Percentiles rank a stretch among this genome's conserved stretches.
These are phyloP conservation scores for Calonectria multiphialidica DNA, from an alignment of 2,329 filamentous ascomycete species.

Conservation along the genomic window DNA sequence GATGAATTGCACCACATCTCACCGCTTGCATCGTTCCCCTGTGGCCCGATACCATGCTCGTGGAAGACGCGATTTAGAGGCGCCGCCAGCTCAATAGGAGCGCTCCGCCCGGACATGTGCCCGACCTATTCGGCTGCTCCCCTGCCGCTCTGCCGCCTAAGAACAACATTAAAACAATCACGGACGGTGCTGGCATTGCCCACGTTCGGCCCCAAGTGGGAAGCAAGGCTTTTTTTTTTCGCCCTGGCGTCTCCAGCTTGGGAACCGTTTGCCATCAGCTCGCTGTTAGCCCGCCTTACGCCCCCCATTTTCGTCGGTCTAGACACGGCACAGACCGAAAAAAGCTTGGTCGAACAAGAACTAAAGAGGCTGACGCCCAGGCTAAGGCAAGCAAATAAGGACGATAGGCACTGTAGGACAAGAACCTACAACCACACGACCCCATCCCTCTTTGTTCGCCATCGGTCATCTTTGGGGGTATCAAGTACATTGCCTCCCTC, in stretches of 20 bases:
- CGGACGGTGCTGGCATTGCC: not conserved
- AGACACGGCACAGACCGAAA: not conserved
- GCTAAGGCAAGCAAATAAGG: not conserved
- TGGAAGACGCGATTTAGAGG: not conserved
- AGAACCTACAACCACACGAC: not conserved
- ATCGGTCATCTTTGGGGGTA: not conserved
- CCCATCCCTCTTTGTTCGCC: not conserved
- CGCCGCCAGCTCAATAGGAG: not conserved
- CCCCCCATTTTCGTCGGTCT: not conserved
- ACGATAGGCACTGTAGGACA: not conserved
- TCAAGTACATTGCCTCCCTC: not conserved
- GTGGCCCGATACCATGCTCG: not conserved
- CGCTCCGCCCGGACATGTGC: not conserved
- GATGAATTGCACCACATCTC: not conserved
- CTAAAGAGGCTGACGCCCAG: not conserved
- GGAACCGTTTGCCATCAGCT: slow-evolving; percentile 1
- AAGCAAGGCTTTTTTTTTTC: slow-evolving; percentile 2
- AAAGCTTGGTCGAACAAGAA: not conserved
- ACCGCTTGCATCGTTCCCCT: slow-evolving; percentile 4
- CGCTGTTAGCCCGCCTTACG: not conserved
- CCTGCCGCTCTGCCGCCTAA: not conserved
- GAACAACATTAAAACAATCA: not conserved
- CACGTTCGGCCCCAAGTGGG: not conserved
- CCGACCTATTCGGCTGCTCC: not conserved
- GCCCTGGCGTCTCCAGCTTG: not conserved